Evolutionary conservation across 2,329 filamentous ascomycete species (phyloP).

Genomic region (Neophaeococcomyces mojaviensis): DNA sequence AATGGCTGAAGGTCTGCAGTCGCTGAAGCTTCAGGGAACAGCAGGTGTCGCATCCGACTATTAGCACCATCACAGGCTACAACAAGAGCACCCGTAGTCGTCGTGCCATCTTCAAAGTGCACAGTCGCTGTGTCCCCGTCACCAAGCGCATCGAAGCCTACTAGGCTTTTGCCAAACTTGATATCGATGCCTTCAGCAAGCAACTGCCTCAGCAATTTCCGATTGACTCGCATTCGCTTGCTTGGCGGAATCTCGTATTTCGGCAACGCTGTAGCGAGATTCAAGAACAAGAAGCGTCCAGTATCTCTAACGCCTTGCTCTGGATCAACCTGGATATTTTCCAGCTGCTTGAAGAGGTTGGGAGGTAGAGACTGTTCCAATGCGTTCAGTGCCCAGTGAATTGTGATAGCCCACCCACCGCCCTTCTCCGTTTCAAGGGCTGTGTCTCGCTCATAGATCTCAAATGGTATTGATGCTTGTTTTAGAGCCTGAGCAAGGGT

Average conservation of each 20-base stretch:
- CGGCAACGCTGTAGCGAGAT: constrained; percentile 25
- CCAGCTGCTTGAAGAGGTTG: constrained; percentile 23
- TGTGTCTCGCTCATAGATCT: constrained; percentile 27
- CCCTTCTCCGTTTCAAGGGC: constrained; percentile 1
- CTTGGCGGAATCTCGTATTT: constrained; percentile 27
- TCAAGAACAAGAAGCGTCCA: constrained; percentile 27
- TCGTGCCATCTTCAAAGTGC: constrained; percentile 19
- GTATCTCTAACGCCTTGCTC: constrained; percentile 23
- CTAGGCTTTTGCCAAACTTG: constrained; percentile 25
- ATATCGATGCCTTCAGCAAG: constrained; percentile 24
- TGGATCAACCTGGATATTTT: constrained; percentile 23
- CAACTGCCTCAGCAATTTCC: constrained; percentile 25
- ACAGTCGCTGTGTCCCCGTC: constrained; percentile 7
- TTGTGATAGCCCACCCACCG: constrained; percentile 27
- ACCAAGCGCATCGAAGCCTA: neutral
- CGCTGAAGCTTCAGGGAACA: constrained; percentile 8
- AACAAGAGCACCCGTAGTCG: constrained; percentile 16
- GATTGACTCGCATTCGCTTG: constrained; percentile 24
- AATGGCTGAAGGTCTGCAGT: constrained; percentile 6
- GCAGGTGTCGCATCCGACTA: constrained; percentile 19
- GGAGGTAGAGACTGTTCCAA: constrained; percentile 21
- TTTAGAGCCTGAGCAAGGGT: constrained; percentile 31
- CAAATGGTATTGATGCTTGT: constrained; percentile 27
- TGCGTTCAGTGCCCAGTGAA: constrained; percentile 26
- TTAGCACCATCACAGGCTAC: constrained; percentile 25